Evolutionary conservation across 2,329 filamentous ascomycete species (phyloP), one percentile per base, ranked within the genome.

Genomic region (Cytospora piceae): DNA sequence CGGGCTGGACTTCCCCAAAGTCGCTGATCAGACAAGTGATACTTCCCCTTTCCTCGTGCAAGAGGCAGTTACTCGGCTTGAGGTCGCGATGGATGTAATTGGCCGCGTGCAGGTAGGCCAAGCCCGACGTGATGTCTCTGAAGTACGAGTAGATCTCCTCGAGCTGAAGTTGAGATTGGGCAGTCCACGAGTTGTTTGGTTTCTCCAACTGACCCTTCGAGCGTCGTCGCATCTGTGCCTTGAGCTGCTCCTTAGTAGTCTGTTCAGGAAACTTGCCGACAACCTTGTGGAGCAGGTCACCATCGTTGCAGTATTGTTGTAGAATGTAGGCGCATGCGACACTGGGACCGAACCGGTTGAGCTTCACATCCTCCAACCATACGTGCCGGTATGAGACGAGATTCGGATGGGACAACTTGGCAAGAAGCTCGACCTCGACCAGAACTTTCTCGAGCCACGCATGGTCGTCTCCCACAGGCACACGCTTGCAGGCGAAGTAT

Each of bases 131-230:
- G 68, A 99, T 94, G 74, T 99, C 95, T 73, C 90, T 91, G 81
- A 99, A 99, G 68, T 98, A 91, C 0, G 94, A 96, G 77, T 96
- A 97, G 29, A 99, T 98, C 72, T 98, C 92, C 67, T 98, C 94
- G 67, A 97, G 92, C 0, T 87, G 83, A 32, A 87, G 76, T 20
- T 78, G 79, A 0, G 80, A 80, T 57, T 77, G 79, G 22, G 77
- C 72, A 3, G 71, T 67, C 7, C 76, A 73, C 11, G 87, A 66
- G n/a, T 85, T 81, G 0, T 78, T 72, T 0, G 87, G 86, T 0
- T 83, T 81, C 53, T 96, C 92, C 2, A 85, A 76, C 53, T 93
- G 87, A 0, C 92, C 92, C 72, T 88, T 92, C 3, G 95, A 97
- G 62, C 88, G 87, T 61, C 94, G 86, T 55, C 95, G 87, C 74